These are phyloP conservation scores for Trematosphaeria pertusa DNA, from an alignment of 2,329 filamentous ascomycete species.

Conservation along the genomic window DNA sequence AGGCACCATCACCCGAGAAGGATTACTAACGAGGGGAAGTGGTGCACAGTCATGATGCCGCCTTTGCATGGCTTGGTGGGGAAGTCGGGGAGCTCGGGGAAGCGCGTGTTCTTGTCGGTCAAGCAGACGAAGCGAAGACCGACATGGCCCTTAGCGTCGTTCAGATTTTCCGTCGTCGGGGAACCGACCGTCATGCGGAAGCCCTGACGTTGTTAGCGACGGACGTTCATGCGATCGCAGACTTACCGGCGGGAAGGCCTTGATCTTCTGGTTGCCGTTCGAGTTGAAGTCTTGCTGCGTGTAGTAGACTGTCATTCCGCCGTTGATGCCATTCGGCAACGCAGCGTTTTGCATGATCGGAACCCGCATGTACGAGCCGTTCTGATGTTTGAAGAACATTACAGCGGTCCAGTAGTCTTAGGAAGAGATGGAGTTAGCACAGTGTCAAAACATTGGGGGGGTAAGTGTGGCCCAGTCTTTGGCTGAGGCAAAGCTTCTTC, in stretches of 20 bases:
- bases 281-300: slow-evolving; percentile 47
- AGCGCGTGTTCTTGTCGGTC: slow-evolving; percentile 35
- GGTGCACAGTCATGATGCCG: slow-evolving; percentile 38
- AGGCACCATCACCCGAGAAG: too few species aligned
- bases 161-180: slow-evolving; percentile 36
- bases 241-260: slow-evolving; percentile 27
- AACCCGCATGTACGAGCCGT: slow-evolving; percentile 38
- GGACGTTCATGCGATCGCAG: neutral
- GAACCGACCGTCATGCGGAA: slow-evolving; percentile 42
- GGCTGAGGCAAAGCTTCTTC: too few species aligned
- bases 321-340: slow-evolving; percentile 32
- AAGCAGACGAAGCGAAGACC: slow-evolving; percentile 39
- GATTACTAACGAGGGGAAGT: slow-evolving; percentile 38
- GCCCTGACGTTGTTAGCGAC: slow-evolving; percentile 19
- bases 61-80: slow-evolving; percentile 31
- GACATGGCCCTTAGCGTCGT: slow-evolving; percentile 23
- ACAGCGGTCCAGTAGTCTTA: slow-evolving; percentile 26
- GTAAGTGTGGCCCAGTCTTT: too few species aligned
- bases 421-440: too few species aligned
- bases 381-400: slow-evolving; percentile 39
- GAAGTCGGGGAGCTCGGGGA: slow-evolving; percentile 35
- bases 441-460: neutral
- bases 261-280: slow-evolving; percentile 39
- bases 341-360: slow-evolving; percentile 37
- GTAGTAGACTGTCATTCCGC: slow-evolving; percentile 42